These are phyloP conservation scores for Eucalyptus camaldulensis DNA, from an alignment of 345 rosid species.

Conservation along the genomic window DNA sequence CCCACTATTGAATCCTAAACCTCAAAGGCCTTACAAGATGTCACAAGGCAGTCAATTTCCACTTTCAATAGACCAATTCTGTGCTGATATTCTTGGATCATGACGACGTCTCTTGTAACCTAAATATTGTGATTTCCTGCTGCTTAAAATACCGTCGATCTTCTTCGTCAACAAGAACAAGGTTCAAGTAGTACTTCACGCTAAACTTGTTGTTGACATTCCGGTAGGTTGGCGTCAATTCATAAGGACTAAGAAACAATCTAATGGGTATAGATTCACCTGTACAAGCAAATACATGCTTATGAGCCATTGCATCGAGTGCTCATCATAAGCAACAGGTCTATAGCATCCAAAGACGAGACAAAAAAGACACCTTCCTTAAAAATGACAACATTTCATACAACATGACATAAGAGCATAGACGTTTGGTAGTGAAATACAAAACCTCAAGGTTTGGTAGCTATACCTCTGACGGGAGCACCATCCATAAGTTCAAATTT, in stretches of 20 bases:
- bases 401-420: not conserved
- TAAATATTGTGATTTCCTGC: conserved; percentile 83
- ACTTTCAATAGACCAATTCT: not conserved
- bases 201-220: conserved; percentile 98
- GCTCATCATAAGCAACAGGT: not conserved
- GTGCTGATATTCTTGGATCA: not conserved
- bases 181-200: conserved; percentile 90
- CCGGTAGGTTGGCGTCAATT: conserved; percentile 86
- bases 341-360: not conserved
- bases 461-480: conserved; percentile 92
- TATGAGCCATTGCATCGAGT: not conserved
- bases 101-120: conserved; percentile 66
- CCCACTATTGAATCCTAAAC: not conserved
- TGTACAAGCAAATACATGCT: conserved; percentile 8
- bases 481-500: conserved; percentile 99
- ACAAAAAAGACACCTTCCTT: not conserved
- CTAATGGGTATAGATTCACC: conserved; percentile 98
- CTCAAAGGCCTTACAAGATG: not conserved
- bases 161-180: conserved; percentile 94
- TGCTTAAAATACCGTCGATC: conserved; percentile 96
- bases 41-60: not conserved
- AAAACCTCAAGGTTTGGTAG: not conserved
- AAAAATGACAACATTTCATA: not conserved
- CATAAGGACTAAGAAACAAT: conserved; percentile 89
- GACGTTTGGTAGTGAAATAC: not conserved